These are phyloP conservation scores for Collybia sordida DNA, from an alignment of 768 basidiomycete genomes.

Conservation along the genomic window DNA sequence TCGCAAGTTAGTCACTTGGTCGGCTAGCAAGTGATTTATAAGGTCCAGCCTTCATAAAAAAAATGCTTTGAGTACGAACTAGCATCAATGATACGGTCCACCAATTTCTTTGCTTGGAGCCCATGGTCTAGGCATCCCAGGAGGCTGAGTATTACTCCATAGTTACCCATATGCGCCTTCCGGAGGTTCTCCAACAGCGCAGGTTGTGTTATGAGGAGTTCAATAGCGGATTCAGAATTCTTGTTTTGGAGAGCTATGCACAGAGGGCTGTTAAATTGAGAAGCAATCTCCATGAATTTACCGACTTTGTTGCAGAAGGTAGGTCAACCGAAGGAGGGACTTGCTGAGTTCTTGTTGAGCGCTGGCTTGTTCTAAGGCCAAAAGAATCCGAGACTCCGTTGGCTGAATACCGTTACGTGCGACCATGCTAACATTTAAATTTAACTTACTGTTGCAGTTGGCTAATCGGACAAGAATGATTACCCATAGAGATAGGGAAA, in stretches of 20 bases:
- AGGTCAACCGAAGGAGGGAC: constrained; percentile 75
- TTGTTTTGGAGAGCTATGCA: constrained; percentile 58
- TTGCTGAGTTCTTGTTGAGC: constrained; percentile 79
- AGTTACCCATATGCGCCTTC: constrained; percentile 91
- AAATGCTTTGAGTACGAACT: constrained; percentile 28
- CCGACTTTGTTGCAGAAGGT: constrained; percentile 78
- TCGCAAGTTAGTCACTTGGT: constrained; percentile 88
- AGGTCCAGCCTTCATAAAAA: background rate
- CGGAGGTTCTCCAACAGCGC: constrained; percentile 81
- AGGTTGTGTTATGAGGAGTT: constrained; percentile 80
- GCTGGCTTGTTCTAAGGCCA: constrained; percentile 71
- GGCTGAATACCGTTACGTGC: constrained; percentile 27
- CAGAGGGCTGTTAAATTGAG: constrained; percentile 1
- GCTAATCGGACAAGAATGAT: constrained; percentile 4
- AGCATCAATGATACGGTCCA: constrained; percentile 87
- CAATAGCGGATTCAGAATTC: constrained; percentile 78
- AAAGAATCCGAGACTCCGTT: constrained; percentile 58
- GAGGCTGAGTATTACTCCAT: constrained; percentile 86
- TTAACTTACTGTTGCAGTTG: constrained; percentile 20
- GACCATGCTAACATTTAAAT: background rate
- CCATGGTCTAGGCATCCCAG: constrained; percentile 93
- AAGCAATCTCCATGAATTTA: background rate
- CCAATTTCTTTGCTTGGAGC: constrained; percentile 79
- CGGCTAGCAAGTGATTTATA: constrained; percentile 48
- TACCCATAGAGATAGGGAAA: background rate